phyloP scores from a whole-genome alignment of 169 alveolate genomes.

The Toxoplasma gondii region DNA sequence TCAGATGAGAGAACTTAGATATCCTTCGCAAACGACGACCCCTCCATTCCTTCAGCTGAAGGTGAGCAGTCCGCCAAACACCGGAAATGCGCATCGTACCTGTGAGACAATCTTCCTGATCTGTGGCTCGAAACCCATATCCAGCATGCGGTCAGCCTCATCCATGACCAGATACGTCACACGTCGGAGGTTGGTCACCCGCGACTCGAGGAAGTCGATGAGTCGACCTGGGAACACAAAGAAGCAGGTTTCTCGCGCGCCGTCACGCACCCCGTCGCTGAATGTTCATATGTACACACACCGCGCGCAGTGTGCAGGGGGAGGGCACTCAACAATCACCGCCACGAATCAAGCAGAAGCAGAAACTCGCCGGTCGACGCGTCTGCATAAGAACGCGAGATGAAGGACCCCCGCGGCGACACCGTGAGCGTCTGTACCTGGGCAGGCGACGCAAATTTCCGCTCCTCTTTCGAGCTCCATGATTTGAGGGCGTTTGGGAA shows the following conservation, averaged over 20 bases:
- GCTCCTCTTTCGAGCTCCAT: slow-evolving; percentile 92
- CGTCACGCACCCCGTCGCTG: slow-evolving; percentile 86
- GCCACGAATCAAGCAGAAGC: too few relatives aligned
- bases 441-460: slow-evolving; percentile 96
- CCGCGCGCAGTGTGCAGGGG: background rate
- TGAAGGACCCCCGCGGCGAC: too few relatives aligned
- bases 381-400: too few relatives aligned
- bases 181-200: slow-evolving; percentile 92
- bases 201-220: slow-evolving; percentile 93
- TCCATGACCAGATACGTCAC: slow-evolving; percentile 98
- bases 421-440: slow-evolving; percentile 43
- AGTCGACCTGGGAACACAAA: slow-evolving; percentile 92
- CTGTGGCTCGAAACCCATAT: slow-evolving; percentile 99
- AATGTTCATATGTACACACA: background rate
- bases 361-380: too few relatives aligned
- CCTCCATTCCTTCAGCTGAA: background rate
- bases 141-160: slow-evolving; percentile 99
- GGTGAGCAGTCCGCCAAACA: background rate
- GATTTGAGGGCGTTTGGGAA: slow-evolving; percentile 89
- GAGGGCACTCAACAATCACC: too few relatives aligned
- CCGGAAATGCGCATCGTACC: slow-evolving; percentile 83
- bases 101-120: slow-evolving; percentile 93
- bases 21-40: background rate
- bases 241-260: slow-evolving; percentile 33
- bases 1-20: too few relatives aligned